Conservation (phyloP, 2,329 filamentous ascomycete species). For the Aspergillus sp. region DNA sequence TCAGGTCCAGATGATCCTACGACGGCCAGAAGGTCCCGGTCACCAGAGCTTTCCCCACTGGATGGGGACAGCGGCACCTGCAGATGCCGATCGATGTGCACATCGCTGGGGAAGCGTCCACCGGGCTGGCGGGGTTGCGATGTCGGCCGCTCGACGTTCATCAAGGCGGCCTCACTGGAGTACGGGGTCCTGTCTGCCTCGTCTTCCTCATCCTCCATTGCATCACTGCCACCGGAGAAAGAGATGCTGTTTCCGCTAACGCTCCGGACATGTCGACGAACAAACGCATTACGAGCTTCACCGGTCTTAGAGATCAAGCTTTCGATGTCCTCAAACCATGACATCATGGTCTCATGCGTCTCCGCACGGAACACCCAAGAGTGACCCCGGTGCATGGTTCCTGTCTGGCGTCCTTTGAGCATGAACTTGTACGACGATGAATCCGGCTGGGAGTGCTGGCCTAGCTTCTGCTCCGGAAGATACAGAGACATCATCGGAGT, state of each 20-base stretch:
- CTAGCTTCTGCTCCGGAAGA: conserved; percentile 88
- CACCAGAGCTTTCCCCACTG: conserved; percentile 71
- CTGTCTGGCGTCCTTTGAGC: conserved; percentile 90
- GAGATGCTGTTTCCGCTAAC: conserved; percentile 60
- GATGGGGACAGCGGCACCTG: conserved; percentile 71
- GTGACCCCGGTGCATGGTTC: conserved; percentile 76
- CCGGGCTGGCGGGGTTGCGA: conserved; percentile 64
- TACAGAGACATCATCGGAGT: conserved; percentile 94
- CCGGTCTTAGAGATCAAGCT: conserved; percentile 79
- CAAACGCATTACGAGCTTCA: conserved; percentile 81
- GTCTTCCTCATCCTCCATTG: conserved; percentile 63
- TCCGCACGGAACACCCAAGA: conserved; percentile 64
- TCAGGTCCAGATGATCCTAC: conserved; percentile 40
- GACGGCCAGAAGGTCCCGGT: conserved; percentile 55
- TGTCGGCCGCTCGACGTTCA: conserved; percentile 32
- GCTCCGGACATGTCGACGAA: conserved; percentile 72
- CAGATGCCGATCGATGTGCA: conserved; percentile 80
- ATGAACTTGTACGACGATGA: conserved; percentile 98
- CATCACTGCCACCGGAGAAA: conserved; percentile 64
- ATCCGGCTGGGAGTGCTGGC: conserved; percentile 74
- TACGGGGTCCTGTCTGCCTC: conserved; percentile 61
- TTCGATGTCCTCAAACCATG: conserved; percentile 93
- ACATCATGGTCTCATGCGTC: conserved; percentile 87
- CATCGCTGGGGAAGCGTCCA: conserved; percentile 93
- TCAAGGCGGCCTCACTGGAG: conserved; percentile 48